Conservation (phyloP, 306 rosid species). For the Corylus avellana region DNA sequence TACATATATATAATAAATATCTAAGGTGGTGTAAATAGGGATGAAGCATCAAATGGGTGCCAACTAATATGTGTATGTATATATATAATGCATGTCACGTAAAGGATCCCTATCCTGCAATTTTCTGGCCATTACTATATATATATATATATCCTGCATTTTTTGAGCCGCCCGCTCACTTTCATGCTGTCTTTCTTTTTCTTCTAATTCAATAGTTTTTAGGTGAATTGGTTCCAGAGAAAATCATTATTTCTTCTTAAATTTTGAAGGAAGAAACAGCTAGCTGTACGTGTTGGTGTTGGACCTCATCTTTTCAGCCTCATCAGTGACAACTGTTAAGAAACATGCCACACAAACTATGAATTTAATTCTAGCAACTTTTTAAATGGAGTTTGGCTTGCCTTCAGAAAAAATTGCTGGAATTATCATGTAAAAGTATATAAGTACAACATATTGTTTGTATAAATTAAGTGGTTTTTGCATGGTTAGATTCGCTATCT, state of each 20-base stretch:
- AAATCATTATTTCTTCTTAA: background rate
- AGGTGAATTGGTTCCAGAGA: background rate
- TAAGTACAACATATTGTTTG: too few species aligned
- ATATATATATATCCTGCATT: too few species aligned
- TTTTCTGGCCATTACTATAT: background rate
- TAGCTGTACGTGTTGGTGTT: background rate
- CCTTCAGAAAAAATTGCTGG: too few species aligned
- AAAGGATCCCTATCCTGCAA: background rate
- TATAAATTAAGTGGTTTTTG: too few species aligned
- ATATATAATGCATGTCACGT: background rate
- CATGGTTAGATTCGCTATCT: too few species aligned
- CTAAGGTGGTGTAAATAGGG: background rate
- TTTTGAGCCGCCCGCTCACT: background rate
- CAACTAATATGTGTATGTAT: background rate
- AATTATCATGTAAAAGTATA: too few species aligned
- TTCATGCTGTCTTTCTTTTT: background rate
- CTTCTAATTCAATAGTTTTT: background rate
- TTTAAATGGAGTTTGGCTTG: too few species aligned
- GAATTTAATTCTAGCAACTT: too few species aligned
- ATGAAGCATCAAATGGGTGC: background rate
- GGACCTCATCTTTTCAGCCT: constrained; percentile 10
- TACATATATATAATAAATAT: background rate
- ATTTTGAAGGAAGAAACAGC: background rate
- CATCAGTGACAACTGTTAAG: background rate
- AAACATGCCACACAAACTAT: background rate